Evolutionary conservation across 495 filamentous ascomycete genomes (phyloP).

Genomic region (Daldinia concentrica): DNA sequence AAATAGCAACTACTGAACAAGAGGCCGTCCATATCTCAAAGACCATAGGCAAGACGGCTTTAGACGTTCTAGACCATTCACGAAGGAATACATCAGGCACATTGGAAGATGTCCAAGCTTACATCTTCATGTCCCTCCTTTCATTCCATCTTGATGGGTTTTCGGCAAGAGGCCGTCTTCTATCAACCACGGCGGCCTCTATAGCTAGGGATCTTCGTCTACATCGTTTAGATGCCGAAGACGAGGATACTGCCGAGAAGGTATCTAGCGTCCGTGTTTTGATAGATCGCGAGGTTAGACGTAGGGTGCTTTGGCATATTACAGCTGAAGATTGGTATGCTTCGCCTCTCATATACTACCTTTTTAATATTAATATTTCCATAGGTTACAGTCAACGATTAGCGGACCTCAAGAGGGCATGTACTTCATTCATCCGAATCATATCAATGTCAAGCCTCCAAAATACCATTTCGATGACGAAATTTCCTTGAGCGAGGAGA

Average conservation of each 20-base stretch:
- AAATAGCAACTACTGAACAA: conserved; percentile 18
- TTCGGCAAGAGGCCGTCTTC: conserved; percentile 45
- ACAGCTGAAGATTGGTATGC: conserved; percentile 58
- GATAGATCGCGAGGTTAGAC: conserved; percentile 49
- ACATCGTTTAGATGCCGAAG: conserved; percentile 53
- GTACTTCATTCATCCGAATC: conserved; percentile 56
- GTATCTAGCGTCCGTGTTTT: conserved; percentile 30
- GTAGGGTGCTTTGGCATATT: conserved; percentile 59
- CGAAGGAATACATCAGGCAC: conserved; percentile 51
- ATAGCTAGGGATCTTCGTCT: conserved; percentile 55
- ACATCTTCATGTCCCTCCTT: conserved; percentile 54
- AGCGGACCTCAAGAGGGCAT: conserved; percentile 61
- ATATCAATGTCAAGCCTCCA: conserved; percentile 56
- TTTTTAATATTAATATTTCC: background rate
- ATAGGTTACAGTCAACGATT: conserved; percentile 22
- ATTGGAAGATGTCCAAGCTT: conserved; percentile 58
- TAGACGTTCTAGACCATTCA: conserved; percentile 30
- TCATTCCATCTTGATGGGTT: conserved; percentile 50
- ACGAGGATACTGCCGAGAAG: background rate
- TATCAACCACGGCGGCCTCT: conserved; percentile 29
- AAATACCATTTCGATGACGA: conserved; percentile 31
- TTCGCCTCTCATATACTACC: background rate
- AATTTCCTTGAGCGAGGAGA: background rate
- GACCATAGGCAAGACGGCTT: background rate
- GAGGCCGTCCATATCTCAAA: conserved; percentile 24